Conservation (phyloP, 768 basidiomycete species). For the Boletus patriciae region DNA sequence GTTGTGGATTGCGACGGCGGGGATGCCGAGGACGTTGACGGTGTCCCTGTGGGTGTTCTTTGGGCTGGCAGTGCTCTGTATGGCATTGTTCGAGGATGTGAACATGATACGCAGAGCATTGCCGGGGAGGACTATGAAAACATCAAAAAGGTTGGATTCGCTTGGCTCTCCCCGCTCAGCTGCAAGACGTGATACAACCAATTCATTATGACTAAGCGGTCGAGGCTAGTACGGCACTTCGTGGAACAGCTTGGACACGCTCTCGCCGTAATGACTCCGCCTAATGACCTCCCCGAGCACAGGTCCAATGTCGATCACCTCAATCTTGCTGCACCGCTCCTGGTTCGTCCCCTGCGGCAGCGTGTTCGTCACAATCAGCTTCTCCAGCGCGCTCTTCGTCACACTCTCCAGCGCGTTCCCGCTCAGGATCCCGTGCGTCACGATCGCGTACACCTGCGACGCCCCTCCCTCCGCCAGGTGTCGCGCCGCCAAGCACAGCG, state of each 20-base stretch:
- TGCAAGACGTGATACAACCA: not conserved
- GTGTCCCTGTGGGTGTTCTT: conserved; percentile 49
- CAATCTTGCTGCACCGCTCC: conserved; percentile 71
- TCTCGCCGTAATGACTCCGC: conserved; percentile 96
- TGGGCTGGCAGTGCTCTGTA: conserved; percentile 26
- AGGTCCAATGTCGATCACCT: conserved; percentile 92
- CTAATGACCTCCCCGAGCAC: conserved; percentile 96
- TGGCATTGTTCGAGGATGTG: conserved; percentile 32
- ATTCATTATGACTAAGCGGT: conserved; percentile 18
- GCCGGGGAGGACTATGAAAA: conserved; percentile 27
- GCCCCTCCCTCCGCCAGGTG: conserved; percentile 91
- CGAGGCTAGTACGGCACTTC: conserved; percentile 77
- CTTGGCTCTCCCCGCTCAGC: not conserved
- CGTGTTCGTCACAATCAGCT: conserved; percentile 98
- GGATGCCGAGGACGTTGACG: conserved; percentile 68
- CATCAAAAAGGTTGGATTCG: conserved; percentile 7
- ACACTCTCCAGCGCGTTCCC: conserved; percentile 82
- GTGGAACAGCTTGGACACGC: conserved; percentile 84
- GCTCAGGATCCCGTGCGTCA: conserved; percentile 94
- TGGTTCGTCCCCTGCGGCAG: conserved; percentile 85
- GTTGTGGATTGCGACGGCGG: conserved; percentile 71
- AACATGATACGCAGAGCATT: conserved; percentile 38
- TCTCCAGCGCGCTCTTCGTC: conserved; percentile 74
- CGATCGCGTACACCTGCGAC: conserved; percentile 81
- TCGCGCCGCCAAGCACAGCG: conserved; percentile 86